phyloP scores from a whole-genome alignment of 2,329 filamentous ascomycete genomes.

The Nemania abortiva region DNA sequence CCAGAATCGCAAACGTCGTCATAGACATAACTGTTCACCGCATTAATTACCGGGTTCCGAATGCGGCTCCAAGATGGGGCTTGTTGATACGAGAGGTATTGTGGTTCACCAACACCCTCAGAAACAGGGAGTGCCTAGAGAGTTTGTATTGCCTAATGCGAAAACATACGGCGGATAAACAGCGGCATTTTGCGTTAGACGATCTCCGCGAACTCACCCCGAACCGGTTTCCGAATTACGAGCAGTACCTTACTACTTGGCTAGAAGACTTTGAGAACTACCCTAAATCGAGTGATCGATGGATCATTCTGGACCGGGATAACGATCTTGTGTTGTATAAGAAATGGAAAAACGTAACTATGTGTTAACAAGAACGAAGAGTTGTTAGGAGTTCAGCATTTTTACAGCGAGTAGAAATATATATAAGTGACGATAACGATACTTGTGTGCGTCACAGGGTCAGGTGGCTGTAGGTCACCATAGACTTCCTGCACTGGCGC shows the following conservation, averaged over 20 bases:
- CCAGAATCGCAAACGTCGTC: not conserved
- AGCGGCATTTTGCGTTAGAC: not conserved
- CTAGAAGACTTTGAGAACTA: not conserved
- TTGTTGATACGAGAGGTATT: not conserved
- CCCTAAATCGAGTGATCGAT: not conserved
- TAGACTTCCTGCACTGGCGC: too few species aligned
- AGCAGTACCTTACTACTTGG: not conserved
- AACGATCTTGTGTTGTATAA: not conserved
- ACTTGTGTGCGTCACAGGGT: too few species aligned
- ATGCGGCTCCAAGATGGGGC: not conserved
- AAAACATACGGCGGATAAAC: not conserved
- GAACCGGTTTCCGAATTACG: not conserved
- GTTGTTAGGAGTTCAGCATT: too few species aligned
- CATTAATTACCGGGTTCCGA: not conserved
- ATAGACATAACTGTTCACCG: not conserved
- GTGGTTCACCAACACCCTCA: not conserved
- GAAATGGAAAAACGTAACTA: not conserved
- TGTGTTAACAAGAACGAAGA: not conserved
- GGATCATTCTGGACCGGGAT: not conserved
- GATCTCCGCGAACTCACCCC: not conserved
- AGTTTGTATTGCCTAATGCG: not conserved
- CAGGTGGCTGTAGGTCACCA: too few species aligned
- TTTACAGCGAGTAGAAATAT: too few species aligned
- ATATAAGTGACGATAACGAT: too few species aligned
- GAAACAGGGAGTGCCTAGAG: not conserved